Percentiles rank a stretch among this genome's conserved stretches.
Evolutionary conservation across 345 rosid species (phyloP).

Genomic region (Corchorus capsularis): DNA sequence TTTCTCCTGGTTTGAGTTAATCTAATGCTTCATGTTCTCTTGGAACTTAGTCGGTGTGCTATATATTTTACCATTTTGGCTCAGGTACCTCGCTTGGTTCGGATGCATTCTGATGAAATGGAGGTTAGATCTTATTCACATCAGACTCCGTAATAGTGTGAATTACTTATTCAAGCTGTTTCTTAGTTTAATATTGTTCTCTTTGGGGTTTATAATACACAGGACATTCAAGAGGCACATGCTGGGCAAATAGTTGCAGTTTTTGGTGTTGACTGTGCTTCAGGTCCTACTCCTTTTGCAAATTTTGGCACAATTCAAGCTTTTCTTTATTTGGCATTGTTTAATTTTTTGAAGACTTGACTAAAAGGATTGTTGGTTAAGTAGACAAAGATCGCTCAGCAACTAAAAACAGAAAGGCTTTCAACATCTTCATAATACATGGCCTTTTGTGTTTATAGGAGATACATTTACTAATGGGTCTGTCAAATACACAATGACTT

Average conservation of each 20-base stretch:
- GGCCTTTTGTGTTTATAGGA: slow-evolving; percentile 43
- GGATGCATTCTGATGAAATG: slow-evolving; percentile 99
- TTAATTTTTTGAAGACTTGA: slow-evolving; percentile 10
- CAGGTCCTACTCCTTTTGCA: slow-evolving; percentile 52
- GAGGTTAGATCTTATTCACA: slow-evolving; percentile 51
- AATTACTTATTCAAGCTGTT: neutral
- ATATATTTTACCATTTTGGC: slow-evolving; percentile 25
- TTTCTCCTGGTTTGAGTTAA: neutral
- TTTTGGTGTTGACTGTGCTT: slow-evolving; percentile 98
- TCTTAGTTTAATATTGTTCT: neutral
- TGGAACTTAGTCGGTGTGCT: neutral
- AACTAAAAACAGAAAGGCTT: neutral
- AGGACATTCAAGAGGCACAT: slow-evolving; percentile 99
- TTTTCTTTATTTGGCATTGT: neutral
- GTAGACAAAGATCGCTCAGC: neutral
- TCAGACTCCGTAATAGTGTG: neutral
- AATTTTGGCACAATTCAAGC: neutral
- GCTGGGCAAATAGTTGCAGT: slow-evolving; percentile 99
- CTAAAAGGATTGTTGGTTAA: neutral
- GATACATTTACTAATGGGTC: slow-evolving; percentile 97
- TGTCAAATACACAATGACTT: slow-evolving; percentile 95
- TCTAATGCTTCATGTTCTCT: neutral
- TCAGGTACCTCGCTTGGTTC: slow-evolving; percentile 92
- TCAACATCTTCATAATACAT: neutral
- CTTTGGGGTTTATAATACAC: slow-evolving; percentile 18